phyloP scores from a whole-genome alignment of 208 protist genomes.

The Acanthamoeba castellanii region DNA sequence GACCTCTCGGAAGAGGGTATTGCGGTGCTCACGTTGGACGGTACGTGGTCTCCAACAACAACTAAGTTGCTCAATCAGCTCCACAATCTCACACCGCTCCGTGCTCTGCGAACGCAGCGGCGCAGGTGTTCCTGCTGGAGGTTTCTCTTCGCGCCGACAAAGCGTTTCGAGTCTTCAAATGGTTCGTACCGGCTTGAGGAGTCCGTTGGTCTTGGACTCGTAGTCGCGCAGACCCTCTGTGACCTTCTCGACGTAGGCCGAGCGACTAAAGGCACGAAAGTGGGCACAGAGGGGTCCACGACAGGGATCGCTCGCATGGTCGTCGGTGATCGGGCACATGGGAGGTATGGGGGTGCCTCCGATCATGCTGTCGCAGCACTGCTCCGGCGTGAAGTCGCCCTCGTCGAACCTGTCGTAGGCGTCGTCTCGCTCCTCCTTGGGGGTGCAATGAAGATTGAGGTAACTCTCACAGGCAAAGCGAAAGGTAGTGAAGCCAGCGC shows the following conservation, averaged over 20 bases:
- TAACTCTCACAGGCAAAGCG: no score
- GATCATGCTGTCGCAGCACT: no score
- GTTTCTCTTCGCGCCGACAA: background rate
- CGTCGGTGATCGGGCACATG: no score
- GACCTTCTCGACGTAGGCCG: background rate
- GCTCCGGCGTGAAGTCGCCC: no score
- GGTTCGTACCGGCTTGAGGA: background rate
- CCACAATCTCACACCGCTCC: background rate
- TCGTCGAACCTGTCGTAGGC: no score
- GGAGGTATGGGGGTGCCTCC: no score
- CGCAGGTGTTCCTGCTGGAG: slow-evolving; percentile 54
- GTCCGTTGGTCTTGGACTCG: background rate
- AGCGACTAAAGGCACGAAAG: background rate
- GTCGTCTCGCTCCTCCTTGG: no score
- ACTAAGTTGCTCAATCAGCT: background rate
- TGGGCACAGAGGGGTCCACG: background rate
- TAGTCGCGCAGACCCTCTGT: background rate
- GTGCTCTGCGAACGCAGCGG: no score
- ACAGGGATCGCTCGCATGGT: background rate
- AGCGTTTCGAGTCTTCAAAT: background rate
- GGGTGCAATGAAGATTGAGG: no score
- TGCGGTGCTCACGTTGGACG: background rate
- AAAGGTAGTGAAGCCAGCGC: no score
- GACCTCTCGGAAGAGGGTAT: background rate
- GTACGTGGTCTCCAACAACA: background rate